These are phyloP conservation scores for Cystofilobasidium capitatum DNA, from an alignment of 768 basidiomycete species.

Conservation along the genomic window DNA sequence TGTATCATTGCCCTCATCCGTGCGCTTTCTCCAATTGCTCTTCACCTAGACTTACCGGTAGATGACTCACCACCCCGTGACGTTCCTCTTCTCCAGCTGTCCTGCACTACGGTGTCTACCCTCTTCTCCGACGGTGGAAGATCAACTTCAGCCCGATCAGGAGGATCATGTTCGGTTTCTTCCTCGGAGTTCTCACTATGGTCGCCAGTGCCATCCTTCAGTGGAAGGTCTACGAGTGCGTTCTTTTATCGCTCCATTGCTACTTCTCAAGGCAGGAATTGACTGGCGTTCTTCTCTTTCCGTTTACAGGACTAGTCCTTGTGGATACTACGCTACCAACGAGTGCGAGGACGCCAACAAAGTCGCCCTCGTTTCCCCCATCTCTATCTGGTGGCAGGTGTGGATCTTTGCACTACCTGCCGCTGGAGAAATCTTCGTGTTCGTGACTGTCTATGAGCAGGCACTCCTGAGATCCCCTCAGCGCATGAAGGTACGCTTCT, in stretches of 20 bases:
- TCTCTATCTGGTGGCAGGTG: slow-evolving; percentile 32
- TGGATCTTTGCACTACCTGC: slow-evolving; percentile 35
- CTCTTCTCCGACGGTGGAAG: slow-evolving; percentile 30
- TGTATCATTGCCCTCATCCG: neutral
- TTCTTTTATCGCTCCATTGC: no score
- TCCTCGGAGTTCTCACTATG: slow-evolving; percentile 11
- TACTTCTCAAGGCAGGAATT: no score
- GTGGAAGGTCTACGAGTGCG: slow-evolving; percentile 34
- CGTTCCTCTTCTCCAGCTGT: slow-evolving; percentile 14
- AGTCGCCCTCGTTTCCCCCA: neutral
- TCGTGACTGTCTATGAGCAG: slow-evolving; percentile 38
- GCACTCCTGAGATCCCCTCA: slow-evolving; percentile 38
- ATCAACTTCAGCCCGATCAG: slow-evolving; percentile 33
- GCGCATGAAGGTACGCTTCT: slow-evolving; percentile 24
- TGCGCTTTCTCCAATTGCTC: slow-evolving; percentile 26
- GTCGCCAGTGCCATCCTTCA: slow-evolving; percentile 35
- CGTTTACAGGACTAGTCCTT: slow-evolving; percentile 35
- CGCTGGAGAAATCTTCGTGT: slow-evolving; percentile 37
- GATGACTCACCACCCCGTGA: neutral
- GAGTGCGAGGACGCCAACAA: neutral
- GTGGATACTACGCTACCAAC: slow-evolving; percentile 35
- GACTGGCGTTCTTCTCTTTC: no score
- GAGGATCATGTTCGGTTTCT: slow-evolving; percentile 28
- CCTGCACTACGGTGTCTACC: slow-evolving; percentile 36
- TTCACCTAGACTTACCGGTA: no score